Base-by-base conservation (phyloP, 331 rosid genomes). In the Malus hybrid region DNA sequence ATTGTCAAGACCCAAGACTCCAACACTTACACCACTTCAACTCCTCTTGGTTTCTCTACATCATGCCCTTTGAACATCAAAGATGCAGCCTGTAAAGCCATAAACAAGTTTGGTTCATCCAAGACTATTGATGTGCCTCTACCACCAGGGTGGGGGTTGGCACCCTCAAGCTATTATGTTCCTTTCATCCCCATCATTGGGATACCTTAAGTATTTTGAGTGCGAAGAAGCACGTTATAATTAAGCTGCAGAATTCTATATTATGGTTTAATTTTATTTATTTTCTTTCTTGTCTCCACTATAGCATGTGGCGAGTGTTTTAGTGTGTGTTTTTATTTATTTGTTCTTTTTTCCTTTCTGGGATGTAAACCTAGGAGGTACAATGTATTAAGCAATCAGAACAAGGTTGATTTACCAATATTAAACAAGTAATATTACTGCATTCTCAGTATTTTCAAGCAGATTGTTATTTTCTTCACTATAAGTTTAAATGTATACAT, bases 141-240 rank as follows among this genome's bases (percentile, higher is more conserved):
- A 61, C 97, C 98, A 39, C 84, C 75, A 1, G 89, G 81, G 73
- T 93, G 97, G 97, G 97, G 98, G 7, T 79, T 93, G 75, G 94
- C 98, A 36, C 98, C 98, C 1, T 56, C 84, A 3, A 90, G 96
- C 89, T 85, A 54, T 39, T 93, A 88, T 67, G 3, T 90, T 19
- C 98, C 98, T 65, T 88, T 83, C 85, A 9, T 91, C 78, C 98
- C 98, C 42, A 93, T 93, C 76, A 90, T 91, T 31, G 98, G 98
- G 78, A 86, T 93, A 55, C 98, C 98, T 13, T 93, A 84, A 87
- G 80, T 28, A 64, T 16, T 5, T 31, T 27, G 10, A 11, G 33
- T 61, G 33, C 0, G 29, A 22, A 22, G 15, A 54, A 54, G 22
- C 59, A 52, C 8, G 10, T 52, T 19, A 14, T 16, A 3, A 18